Evolutionary conservation across 768 basidiomycete genomes (phyloP).

Genomic region (Pulveroboletus sp.): DNA sequence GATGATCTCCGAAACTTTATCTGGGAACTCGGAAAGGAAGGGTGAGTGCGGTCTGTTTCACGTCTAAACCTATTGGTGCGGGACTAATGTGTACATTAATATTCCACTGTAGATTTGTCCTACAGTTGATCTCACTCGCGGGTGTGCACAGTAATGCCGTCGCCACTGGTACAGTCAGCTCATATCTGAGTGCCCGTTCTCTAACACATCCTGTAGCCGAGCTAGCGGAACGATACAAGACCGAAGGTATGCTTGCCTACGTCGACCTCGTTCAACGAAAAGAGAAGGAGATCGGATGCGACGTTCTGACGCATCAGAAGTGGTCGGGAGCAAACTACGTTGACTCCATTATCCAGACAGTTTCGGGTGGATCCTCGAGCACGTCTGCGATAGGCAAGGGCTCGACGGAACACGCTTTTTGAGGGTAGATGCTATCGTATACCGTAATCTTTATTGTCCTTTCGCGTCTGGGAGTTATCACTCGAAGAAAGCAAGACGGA

Average conservation of each 20-base stretch:
- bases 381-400: conserved; percentile 81
- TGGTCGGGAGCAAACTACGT: conserved; percentile 95
- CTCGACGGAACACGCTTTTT: conserved; percentile 88
- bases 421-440: conserved; percentile 12
- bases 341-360: conserved; percentile 76
- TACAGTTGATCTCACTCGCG: conserved; percentile 86
- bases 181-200: background rate
- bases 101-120: conserved; percentile 63
- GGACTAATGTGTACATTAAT: conserved; percentile 4
- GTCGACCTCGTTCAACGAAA: conserved; percentile 84
- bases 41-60: conserved; percentile 41
- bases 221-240: conserved; percentile 73
- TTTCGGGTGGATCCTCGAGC: conserved; percentile 85
- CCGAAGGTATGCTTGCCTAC: conserved; percentile 91
- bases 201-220: conserved; percentile 48
- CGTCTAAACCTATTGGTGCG: background rate
- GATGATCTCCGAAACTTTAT: conserved; percentile 77
- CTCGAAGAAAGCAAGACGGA: conserved; percentile 3
- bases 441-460: background rate
- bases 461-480: conserved; percentile 4
- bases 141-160: conserved; percentile 86
- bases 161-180: conserved; percentile 53
- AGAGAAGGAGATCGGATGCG: conserved; percentile 84
- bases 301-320: conserved; percentile 92
- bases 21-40: conserved; percentile 89